These are phyloP conservation scores for Gnomoniopsis sp. DNA, from an alignment of 2,329 filamentous ascomycete genomes.

Conservation along the genomic window DNA sequence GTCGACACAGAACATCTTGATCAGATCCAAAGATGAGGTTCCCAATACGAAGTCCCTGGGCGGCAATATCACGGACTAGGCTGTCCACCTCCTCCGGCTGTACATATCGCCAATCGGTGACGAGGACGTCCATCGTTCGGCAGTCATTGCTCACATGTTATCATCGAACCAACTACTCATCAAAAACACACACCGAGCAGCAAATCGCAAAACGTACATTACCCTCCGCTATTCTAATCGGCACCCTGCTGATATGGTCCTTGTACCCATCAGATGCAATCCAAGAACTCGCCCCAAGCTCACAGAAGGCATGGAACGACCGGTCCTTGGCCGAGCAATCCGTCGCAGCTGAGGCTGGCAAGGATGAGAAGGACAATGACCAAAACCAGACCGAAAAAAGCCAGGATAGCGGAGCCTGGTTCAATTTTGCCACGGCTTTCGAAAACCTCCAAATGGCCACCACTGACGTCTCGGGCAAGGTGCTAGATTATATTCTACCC, in stretches of 20 bases:
- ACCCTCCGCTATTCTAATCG: conserved; percentile 29
- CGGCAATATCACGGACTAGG: background rate
- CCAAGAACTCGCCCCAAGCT: conserved; percentile 15
- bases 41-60: background rate
- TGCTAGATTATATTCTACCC: conserved; percentile 73
- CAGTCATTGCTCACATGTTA: background rate
- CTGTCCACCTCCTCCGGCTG: background rate
- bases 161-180: conserved; percentile 11
- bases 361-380: conserved; percentile 21
- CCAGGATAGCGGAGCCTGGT: conserved; percentile 39
- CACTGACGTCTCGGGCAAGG: conserved; percentile 52
- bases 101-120: background rate
- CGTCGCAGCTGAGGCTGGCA: background rate
- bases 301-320: conserved; percentile 14
- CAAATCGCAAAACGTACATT: conserved; percentile 19
- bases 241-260: conserved; percentile 35
- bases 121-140: background rate
- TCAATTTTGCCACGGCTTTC: conserved; percentile 43
- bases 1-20: background rate
- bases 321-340: conserved; percentile 10
- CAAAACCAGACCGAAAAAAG: conserved; percentile 13
- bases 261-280: conserved; percentile 36
- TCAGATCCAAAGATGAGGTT: conserved; percentile 6
- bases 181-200: conserved; percentile 15
- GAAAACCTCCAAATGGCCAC: conserved; percentile 52